These are phyloP conservation scores for Neonectria neomacrospora DNA, from an alignment of 2,329 filamentous ascomycete species.

Conservation along the genomic window DNA sequence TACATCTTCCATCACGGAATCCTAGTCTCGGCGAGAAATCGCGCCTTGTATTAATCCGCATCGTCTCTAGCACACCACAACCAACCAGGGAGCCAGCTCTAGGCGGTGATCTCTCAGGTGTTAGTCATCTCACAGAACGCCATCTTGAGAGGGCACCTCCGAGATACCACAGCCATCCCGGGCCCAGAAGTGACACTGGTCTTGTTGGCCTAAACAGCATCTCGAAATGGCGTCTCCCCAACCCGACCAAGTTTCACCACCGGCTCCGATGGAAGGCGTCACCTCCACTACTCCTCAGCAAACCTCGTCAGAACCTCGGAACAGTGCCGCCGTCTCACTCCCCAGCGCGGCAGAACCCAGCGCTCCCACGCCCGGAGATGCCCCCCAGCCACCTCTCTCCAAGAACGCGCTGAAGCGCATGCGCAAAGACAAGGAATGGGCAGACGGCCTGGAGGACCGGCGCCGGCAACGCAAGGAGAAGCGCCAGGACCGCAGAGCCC, in stretches of 20 bases:
- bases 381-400: slow-evolving; percentile 63
- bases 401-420: slow-evolving; percentile 90
- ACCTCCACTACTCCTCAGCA: slow-evolving; percentile 10
- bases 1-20: background rate
- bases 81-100: background rate
- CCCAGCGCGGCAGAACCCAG: slow-evolving; percentile 15
- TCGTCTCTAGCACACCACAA: background rate
- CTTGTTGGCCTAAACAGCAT: background rate
- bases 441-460: slow-evolving; percentile 72
- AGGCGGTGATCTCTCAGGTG: background rate
- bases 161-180: background rate
- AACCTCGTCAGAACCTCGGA: slow-evolving; percentile 8
- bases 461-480: slow-evolving; percentile 66
- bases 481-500: slow-evolving; percentile 58
- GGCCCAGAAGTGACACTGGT: background rate
- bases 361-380: slow-evolving; percentile 18
- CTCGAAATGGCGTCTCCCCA: slow-evolving; percentile 25
- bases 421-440: slow-evolving; percentile 78
- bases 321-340: slow-evolving; percentile 3
- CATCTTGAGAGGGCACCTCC: background rate
- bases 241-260: slow-evolving; percentile 9
- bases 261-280: slow-evolving; percentile 25
- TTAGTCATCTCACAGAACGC: slow-evolving; percentile 14
- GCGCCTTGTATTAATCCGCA: background rate
- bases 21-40: background rate